A percentile compares a stretch with the other conserved stretches of the same genome.
Conservation (phyloP, 371 early-diverging fungal species). For the Mycotypha africana region DNA sequence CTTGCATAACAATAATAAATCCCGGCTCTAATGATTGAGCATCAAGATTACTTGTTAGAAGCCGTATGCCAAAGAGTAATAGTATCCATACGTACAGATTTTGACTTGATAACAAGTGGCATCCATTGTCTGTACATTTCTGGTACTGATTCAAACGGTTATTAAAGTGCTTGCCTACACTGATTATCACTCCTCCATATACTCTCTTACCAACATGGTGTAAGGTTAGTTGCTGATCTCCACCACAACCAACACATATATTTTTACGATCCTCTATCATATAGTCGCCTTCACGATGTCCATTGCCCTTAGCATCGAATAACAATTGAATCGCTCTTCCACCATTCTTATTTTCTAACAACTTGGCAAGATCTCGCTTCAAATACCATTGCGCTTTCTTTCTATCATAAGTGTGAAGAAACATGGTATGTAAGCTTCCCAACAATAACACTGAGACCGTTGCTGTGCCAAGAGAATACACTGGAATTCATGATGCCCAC, state of each 20-base stretch:
- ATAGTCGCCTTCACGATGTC: slow-evolving; percentile 45
- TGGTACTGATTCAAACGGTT: slow-evolving; percentile 37
- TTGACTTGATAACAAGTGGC: slow-evolving; percentile 48
- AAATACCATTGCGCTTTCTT: slow-evolving; percentile 54
- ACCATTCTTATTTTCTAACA: slow-evolving; percentile 14
- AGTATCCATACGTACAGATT: slow-evolving; percentile 32
- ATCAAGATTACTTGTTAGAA: too few relatives aligned
- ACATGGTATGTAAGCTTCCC: too few relatives aligned
- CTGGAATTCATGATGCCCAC: background rate
- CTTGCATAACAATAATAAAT: slow-evolving; percentile 48
- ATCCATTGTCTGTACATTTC: slow-evolving; percentile 55
- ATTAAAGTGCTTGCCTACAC: too few relatives aligned
- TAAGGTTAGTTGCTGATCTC: slow-evolving; percentile 26
- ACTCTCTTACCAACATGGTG: slow-evolving; percentile 47
- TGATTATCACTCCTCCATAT: too few relatives aligned
- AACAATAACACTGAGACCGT: too few relatives aligned
- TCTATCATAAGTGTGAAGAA: slow-evolving; percentile 14
- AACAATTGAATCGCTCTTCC: slow-evolving; percentile 37
- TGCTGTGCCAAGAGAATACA: background rate
- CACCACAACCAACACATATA: slow-evolving; percentile 45
- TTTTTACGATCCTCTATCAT: slow-evolving; percentile 54
- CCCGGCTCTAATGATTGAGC: slow-evolving; percentile 31
- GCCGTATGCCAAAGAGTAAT: too few relatives aligned
- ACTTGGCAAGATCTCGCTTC: slow-evolving; percentile 30
- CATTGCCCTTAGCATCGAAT: slow-evolving; percentile 52